These are phyloP conservation scores for Fusarium abutilonis DNA, from an alignment of 2,329 filamentous ascomycete genomes.

Conservation along the genomic window DNA sequence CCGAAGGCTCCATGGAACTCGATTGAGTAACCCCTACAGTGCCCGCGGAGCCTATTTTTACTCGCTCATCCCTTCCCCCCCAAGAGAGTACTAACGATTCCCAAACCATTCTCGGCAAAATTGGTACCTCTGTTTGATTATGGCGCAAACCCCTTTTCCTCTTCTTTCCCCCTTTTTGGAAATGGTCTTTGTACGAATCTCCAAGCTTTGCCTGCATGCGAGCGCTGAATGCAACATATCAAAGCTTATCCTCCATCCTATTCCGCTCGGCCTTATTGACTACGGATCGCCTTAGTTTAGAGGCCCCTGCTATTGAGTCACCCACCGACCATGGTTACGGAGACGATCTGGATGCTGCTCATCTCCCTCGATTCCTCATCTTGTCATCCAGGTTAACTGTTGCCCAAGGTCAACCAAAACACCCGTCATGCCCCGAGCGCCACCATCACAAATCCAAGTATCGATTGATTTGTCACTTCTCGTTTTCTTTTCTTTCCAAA, in stretches of 20 bases:
- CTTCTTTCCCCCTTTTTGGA: conserved; percentile 20
- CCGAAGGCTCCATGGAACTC: conserved; percentile 53
- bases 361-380: conserved; percentile 8
- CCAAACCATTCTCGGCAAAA: conserved; percentile 24
- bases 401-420: conserved; percentile 1
- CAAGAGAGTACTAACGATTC: conserved; percentile 19
- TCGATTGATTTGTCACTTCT: conserved; percentile 10
- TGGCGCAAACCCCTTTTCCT: conserved; percentile 24
- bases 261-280: conserved; percentile 24
- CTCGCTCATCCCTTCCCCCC: neutral
- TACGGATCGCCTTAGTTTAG: conserved; percentile 39
- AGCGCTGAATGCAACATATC: conserved; percentile 1
- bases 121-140: conserved; percentile 35
- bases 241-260: conserved; percentile 11
- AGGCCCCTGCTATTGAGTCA: conserved; percentile 38
- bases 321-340: conserved; percentile 40
- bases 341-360: conserved; percentile 40
- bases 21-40: conserved; percentile 43
- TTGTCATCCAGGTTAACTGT: conserved; percentile 8
- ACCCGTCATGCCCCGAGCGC: conserved; percentile 2
- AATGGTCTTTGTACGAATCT: conserved; percentile 30
- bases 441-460: neutral
- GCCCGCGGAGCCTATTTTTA: neutral
- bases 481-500: neutral
- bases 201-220: conserved; percentile 9